Conservation (phyloP, 1,284 basidiomycete species). For the Apiotrichum montevideense region DNA sequence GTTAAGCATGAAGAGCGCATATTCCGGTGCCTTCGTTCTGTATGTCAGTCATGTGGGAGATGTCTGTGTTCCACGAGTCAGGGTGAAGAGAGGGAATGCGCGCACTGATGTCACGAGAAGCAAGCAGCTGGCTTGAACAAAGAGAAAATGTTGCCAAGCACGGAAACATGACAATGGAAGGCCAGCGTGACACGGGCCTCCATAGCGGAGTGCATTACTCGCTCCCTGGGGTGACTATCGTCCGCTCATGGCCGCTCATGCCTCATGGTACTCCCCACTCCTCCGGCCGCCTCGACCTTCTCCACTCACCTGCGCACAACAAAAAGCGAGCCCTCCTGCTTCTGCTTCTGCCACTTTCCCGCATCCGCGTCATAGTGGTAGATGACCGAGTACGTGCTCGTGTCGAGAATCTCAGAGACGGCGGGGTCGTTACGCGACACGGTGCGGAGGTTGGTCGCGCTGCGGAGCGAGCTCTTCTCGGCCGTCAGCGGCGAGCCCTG, state of each 20-base stretch:
- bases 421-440: slow-evolving; percentile 35
- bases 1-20: slow-evolving; percentile 41
- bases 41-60: neutral
- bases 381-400: slow-evolving; percentile 32
- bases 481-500: neutral
- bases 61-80: neutral
- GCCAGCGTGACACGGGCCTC: too few relatives aligned
- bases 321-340: slow-evolving; percentile 42
- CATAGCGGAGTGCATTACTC: too few relatives aligned
- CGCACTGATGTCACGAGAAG: neutral
- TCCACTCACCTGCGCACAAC: slow-evolving; percentile 35
- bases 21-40: slow-evolving; percentile 32
- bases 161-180: too few relatives aligned
- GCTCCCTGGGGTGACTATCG: too few relatives aligned
- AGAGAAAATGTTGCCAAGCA: neutral
- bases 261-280: too few relatives aligned
- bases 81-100: too few relatives aligned
- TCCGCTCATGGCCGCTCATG: too few relatives aligned
- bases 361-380: slow-evolving; percentile 34
- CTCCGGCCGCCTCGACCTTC: neutral
- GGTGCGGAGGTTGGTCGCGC: slow-evolving; percentile 31
- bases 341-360: slow-evolving; percentile 40
- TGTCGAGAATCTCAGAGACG: slow-evolving; percentile 35
- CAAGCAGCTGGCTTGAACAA: neutral
- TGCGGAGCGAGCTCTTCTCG: slow-evolving; percentile 8